Evolutionary conservation across 2,329 filamentous ascomycete genomes (phyloP), one percentile per base, ranked within the genome.

Genomic region (Trichoderma harzianum): DNA sequence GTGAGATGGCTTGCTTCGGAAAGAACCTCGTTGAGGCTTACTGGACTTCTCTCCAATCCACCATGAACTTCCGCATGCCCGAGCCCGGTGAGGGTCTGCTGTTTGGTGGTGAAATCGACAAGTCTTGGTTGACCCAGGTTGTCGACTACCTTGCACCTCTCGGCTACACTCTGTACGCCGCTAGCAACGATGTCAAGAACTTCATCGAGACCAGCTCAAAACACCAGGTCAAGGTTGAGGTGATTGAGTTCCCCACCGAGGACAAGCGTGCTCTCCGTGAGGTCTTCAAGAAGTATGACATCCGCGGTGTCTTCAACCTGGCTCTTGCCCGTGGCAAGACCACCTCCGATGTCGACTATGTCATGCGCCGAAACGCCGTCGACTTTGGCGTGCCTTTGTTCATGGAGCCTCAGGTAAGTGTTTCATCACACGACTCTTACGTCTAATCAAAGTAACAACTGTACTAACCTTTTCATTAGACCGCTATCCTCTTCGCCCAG

Each of bases 51-150:
- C 87, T 97, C 74, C 96, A 99, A 84, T 96, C 94, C 24, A 95
- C 93, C 78, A 99, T 98, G 95, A 99, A 98, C 90, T 98, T 98
- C 93, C 93, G 95, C 77, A 89, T 98, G 78, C 96, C 96, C 57
- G 92, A 97, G 82, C 93, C 94, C 68, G 96, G 96, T 76, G 94
- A 98, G 87, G 95, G 96, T 84, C 91, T 99, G 72, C 91, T 99
- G 68, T 93, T 99, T 76, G 96, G 96, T 75, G 96, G 96, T 77
- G 93, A 98, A 80, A 84, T 90, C 73, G 86, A 85, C 76, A 91
- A 91, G 82, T 82, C 91, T 73, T 90, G 90, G 83, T 88, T 99
- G 72, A 89, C 91, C 73, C 88, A 89, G 79, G 92, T 98, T 73
- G 93, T 96, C 75, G 91, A 97, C 82, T 95, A 94, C 84, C 86